These are phyloP conservation scores for Sporothrix protearum DNA, from an alignment of 2,329 filamentous ascomycete genomes.

Conservation along the genomic window DNA sequence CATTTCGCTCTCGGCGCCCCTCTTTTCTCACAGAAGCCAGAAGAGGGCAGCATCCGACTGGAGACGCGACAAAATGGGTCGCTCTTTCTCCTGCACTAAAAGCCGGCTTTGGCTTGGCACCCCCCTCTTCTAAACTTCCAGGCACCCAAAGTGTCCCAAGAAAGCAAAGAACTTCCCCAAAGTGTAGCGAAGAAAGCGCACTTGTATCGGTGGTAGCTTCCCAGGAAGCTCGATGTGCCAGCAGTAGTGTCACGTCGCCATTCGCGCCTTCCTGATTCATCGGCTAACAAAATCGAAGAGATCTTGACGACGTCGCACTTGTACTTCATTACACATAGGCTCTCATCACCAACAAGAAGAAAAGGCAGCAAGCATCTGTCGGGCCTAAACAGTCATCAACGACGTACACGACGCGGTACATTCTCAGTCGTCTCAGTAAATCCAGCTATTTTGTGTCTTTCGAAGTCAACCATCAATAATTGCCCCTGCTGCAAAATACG, in stretches of 20 bases:
- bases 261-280: background rate
- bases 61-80: background rate
- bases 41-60: background rate
- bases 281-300: background rate
- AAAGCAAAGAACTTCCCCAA: too few relatives aligned
- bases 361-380: background rate
- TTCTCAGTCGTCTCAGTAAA: background rate
- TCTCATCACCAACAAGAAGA: background rate
- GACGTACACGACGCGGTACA: background rate
- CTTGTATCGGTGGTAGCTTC: background rate
- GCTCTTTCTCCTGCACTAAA: constrained; percentile 8
- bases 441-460: background rate
- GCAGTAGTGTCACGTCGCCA: background rate
- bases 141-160: background rate
- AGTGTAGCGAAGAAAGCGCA: too few relatives aligned
- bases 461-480: background rate
- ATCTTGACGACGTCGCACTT: background rate
- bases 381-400: background rate
- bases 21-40: background rate
- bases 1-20: background rate
- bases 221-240: background rate
- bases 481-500: background rate
- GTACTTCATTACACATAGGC: background rate
- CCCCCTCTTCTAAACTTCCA: background rate
- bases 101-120: constrained; percentile 1